phyloP scores from a whole-genome alignment of 345 rosid species.

The Populus simonii region DNA sequence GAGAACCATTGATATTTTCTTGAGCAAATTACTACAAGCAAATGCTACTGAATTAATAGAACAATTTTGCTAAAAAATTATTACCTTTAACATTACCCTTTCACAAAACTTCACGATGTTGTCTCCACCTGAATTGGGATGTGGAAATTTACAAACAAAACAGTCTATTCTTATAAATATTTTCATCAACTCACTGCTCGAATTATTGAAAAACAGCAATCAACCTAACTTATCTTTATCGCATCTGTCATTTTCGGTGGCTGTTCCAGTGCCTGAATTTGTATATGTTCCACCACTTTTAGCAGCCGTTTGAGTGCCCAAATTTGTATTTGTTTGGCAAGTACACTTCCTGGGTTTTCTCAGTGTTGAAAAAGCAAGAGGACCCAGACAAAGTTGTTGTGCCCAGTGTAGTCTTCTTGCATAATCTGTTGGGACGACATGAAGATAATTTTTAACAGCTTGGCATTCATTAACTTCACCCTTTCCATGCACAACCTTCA shows the following conservation, averaged over 20 bases:
- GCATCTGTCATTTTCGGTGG: conserved; percentile 24
- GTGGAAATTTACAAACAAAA: conserved; percentile 9
- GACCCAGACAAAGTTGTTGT: conserved; percentile 48
- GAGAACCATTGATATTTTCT: too few species aligned
- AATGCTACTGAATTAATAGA: neutral
- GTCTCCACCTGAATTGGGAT: neutral
- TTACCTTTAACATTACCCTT: neutral
- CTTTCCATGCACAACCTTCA: conserved; percentile 34
- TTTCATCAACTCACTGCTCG: neutral
- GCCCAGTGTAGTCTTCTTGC: conserved; percentile 40
- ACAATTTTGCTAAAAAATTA: neutral
- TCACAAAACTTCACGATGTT: neutral
- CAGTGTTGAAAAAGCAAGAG: conserved; percentile 35
- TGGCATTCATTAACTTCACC: conserved; percentile 21
- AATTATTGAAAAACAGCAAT: neutral
- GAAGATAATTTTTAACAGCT: conserved; percentile 22
- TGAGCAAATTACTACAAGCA: too few species aligned
- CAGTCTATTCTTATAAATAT: neutral
- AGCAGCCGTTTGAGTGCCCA: conserved; percentile 28
- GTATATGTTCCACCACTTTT: conserved; percentile 32
- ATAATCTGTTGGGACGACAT: conserved; percentile 38
- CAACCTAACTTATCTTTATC: conserved; percentile 16
- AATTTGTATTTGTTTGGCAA: conserved; percentile 34
- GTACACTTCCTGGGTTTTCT: conserved; percentile 55
- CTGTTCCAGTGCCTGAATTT: conserved; percentile 27